These are phyloP conservation scores for Diaporthe batatas DNA, from an alignment of 2,329 filamentous ascomycete species.

Conservation along the genomic window DNA sequence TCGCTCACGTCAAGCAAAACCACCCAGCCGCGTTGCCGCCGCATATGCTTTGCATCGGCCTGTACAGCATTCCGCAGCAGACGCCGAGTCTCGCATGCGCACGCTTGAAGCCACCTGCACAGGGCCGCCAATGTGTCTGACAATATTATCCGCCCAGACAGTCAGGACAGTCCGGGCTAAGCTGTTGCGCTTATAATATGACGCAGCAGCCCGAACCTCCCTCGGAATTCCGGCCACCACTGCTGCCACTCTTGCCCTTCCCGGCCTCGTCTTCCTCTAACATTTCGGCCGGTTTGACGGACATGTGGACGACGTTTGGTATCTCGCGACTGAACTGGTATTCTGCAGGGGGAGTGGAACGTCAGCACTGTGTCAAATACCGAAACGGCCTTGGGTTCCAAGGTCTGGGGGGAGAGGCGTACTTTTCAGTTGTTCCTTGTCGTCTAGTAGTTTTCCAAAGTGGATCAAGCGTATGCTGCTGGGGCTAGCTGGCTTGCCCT, in stretches of 20 bases:
- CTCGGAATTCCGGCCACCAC: conserved; percentile 56
- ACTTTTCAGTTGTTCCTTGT: conserved; percentile 89
- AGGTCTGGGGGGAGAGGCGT: conserved; percentile 51
- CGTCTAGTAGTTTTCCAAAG: conserved; percentile 90
- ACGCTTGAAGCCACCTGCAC: neutral
- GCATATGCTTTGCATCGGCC: neutral
- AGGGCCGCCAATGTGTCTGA: neutral
- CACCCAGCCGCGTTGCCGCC: neutral
- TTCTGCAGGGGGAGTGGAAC: conserved; percentile 62
- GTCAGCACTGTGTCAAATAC: neutral
- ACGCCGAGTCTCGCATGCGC: neutral
- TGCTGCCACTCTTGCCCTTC: conserved; percentile 67
- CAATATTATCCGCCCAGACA: neutral
- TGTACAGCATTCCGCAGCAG: neutral
- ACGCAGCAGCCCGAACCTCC: conserved; percentile 63
- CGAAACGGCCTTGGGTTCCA: neutral
- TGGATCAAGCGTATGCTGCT: conserved; percentile 92
- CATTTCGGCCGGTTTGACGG: conserved; percentile 86
- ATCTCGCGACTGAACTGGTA: conserved; percentile 81
- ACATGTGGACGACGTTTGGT: conserved; percentile 95
- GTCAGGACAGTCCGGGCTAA: neutral
- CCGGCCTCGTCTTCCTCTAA: conserved; percentile 84
- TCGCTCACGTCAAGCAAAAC: neutral
- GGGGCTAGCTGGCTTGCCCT: conserved; percentile 85
- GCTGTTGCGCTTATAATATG: conserved; percentile 57